Percentiles rank a stretch among this genome's conserved stretches.
phyloP scores from a whole-genome alignment of 2,329 filamentous ascomycete species.

The Clarireedia homoeocarpa region DNA sequence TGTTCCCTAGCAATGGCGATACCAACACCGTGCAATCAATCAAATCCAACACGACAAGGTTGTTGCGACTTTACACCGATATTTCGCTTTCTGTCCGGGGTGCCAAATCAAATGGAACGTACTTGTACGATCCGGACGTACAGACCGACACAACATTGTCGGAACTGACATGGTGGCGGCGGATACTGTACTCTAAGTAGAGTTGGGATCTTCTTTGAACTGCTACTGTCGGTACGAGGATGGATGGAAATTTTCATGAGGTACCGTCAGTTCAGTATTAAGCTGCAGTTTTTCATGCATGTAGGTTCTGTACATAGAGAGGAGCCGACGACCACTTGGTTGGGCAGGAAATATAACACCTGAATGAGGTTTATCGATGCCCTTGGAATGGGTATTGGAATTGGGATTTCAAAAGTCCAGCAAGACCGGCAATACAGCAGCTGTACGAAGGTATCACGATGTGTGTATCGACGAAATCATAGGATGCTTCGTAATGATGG shows the following conservation, averaged over 20 bases:
- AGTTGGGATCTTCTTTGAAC: background rate
- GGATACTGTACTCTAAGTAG: background rate
- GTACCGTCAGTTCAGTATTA: background rate
- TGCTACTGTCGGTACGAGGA: background rate
- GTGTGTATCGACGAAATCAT: no score
- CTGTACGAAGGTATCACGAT: background rate
- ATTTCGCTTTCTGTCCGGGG: conserved; percentile 2
- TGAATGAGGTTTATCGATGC: background rate
- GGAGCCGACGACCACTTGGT: background rate
- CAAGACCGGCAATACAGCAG: background rate
- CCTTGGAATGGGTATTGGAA: background rate
- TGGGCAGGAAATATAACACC: background rate
- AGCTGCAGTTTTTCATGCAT: conserved; percentile 4
- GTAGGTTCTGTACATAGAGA: conserved; percentile 5
- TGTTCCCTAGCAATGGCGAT: background rate
- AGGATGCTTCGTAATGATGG: no score
- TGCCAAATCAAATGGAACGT: background rate
- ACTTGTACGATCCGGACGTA: no score
- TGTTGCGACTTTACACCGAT: background rate
- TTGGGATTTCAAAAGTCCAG: background rate
- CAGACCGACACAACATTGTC: background rate
- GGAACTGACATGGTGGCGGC: background rate
- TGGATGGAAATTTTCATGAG: background rate
- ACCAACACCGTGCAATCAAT: background rate
- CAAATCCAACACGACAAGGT: background rate